Conservation (phyloP, 1,139 yeast genomes). For the Meyerozyma guilliermondii region DNA sequence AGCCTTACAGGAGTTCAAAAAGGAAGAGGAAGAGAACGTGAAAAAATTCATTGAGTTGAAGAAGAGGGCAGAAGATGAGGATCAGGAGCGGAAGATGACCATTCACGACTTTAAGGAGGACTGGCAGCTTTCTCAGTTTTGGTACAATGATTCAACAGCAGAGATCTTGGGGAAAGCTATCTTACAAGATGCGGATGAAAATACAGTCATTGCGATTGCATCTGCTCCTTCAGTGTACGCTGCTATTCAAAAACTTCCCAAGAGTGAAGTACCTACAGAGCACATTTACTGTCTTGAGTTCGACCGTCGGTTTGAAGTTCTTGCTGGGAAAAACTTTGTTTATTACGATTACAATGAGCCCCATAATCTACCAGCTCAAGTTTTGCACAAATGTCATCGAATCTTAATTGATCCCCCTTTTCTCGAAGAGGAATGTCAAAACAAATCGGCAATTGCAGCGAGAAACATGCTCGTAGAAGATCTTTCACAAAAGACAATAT, state of each 20-base stretch:
- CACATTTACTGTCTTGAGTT: constrained; percentile 72
- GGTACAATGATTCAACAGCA: constrained; percentile 68
- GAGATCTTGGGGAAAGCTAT: constrained; percentile 60
- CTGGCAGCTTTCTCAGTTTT: constrained; percentile 88
- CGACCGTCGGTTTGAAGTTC: constrained; percentile 67
- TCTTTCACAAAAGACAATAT: constrained; percentile 25
- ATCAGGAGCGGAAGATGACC: constrained; percentile 24
- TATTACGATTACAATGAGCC: constrained; percentile 77
- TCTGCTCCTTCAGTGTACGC: constrained; percentile 94
- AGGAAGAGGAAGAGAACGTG: constrained; percentile 58
- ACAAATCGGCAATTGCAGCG: constrained; percentile 69
- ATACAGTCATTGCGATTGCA: constrained; percentile 68
- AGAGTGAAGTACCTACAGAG: constrained; percentile 53
- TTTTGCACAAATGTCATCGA: constrained; percentile 63
- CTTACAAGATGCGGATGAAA: constrained; percentile 67
- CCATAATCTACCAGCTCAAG: constrained; percentile 49
- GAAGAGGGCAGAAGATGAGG: constrained; percentile 54
- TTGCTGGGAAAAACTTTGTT: constrained; percentile 68
- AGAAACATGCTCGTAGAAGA: constrained; percentile 48
- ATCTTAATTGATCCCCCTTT: constrained; percentile 88
- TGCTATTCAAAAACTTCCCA: constrained; percentile 56
- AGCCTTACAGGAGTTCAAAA: constrained; percentile 66
- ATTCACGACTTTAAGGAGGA: constrained; percentile 78
- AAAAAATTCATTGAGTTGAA: constrained; percentile 57
- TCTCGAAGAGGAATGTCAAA: constrained; percentile 74